Evolutionary conservation across 2,329 filamentous ascomycete species (phyloP).

Genomic region (Boeremia lycopersici): DNA sequence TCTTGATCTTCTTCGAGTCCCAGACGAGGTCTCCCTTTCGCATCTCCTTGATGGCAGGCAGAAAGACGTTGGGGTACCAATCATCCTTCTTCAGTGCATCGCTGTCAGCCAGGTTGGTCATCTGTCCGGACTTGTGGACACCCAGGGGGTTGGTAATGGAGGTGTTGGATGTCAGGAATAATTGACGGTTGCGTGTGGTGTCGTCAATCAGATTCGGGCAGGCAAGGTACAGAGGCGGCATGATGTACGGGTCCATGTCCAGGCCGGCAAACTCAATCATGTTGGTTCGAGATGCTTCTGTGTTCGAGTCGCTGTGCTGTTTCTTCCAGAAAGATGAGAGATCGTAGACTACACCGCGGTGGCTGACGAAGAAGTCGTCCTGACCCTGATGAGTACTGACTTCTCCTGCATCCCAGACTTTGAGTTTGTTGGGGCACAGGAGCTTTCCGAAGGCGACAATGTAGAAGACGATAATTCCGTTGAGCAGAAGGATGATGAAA

Average conservation of each 20-base stretch:
- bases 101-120: constrained; percentile 58
- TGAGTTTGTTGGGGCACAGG: constrained; percentile 88
- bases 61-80: constrained; percentile 80
- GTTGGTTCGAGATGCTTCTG: constrained; percentile 62
- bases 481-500: constrained; percentile 79
- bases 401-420: constrained; percentile 79
- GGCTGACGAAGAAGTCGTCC: constrained; percentile 83
- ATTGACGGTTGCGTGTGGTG: constrained; percentile 51
- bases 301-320: constrained; percentile 78
- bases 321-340: constrained; percentile 84
- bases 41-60: constrained; percentile 80
- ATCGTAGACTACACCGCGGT: constrained; percentile 90
- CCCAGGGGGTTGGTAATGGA: constrained; percentile 63
- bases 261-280: constrained; percentile 82
- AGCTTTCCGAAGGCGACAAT: constrained; percentile 85
- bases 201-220: constrained; percentile 73
- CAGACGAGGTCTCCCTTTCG: constrained; percentile 88
- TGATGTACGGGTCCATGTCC: constrained; percentile 85
- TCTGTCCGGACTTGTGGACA: constrained; percentile 72
- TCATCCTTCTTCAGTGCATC: constrained; percentile 64
- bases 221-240: constrained; percentile 73
- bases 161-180: constrained; percentile 67
- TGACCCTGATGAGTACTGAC: constrained; percentile 72
- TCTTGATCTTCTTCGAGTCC: constrained; percentile 63
- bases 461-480: constrained; percentile 85